Evolutionary conservation across 352 stramenopile species (phyloP), one percentile per base, ranked within the genome.

Genomic region (Pythium guiyangense): DNA sequence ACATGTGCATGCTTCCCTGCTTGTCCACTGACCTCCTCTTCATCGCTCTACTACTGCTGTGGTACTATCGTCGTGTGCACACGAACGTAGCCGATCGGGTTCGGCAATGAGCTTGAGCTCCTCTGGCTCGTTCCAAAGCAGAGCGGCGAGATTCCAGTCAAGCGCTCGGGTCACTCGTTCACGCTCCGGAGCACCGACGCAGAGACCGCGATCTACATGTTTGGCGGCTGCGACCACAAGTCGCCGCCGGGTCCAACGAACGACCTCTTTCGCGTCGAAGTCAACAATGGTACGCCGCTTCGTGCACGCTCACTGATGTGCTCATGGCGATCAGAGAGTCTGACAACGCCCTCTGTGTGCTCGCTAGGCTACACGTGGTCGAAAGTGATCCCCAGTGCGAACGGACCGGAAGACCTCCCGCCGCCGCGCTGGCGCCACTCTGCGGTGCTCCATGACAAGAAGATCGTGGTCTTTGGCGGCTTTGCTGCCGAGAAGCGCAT

Each of bases 81-180:
- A 11, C 22, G 4, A 35, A 35, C 17, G 27, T 60, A 94, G 84
- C 82, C 82, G 53, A 88, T 92, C 55, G 82, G 84, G 39, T 94
- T 79, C 59, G 85, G 83, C 59, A 84, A 73, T 59, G 82, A 94
- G 58, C 86, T 91, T 3, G 87, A 98, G 70, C 82, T 98, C 61
- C 61, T 66, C 25, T 98, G 96, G 94, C 67, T 85, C 48, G 69
- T 72, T 39, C 88, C 88, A 43, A 96, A 93, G 57, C 97, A 97
- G 64, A 86, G 76, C 49, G 96, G 94, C 37, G 92, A 98, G 42
- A 74, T 97, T 20, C 96, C 96, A 11, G 82, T 95, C 6, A 98
- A 98, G 68, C 79, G 94, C 45, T 98, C 94, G 2, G 94, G 96
- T 8, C 94, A 98, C 67, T 96, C 92, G 22, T 97, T 98, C 65